phyloP scores from a whole-genome alignment of 495 filamentous ascomycete genomes.

The Lasiosphaeriaceae sp. region DNA sequence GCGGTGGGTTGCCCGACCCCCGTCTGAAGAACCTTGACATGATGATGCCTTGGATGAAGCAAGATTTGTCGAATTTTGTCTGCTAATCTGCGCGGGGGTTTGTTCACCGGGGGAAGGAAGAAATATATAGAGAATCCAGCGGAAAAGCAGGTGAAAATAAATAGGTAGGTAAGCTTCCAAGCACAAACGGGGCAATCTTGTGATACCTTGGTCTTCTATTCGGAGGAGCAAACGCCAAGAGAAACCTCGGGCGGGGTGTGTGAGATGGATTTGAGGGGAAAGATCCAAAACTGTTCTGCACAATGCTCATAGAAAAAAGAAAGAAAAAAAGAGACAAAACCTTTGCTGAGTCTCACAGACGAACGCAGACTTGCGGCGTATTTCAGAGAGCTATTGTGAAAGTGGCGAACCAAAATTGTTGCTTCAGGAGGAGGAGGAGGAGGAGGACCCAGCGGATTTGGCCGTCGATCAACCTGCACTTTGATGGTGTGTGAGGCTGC shows the following conservation, averaged over 20 bases:
- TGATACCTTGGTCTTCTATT: background rate
- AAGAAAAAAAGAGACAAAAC: background rate
- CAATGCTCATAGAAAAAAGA: background rate
- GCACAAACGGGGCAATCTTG: background rate
- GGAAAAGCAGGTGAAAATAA: background rate
- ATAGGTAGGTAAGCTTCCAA: background rate
- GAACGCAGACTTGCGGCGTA: too few relatives aligned
- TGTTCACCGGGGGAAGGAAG: too few relatives aligned
- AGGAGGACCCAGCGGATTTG: too few relatives aligned
- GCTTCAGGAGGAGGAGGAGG: too few relatives aligned
- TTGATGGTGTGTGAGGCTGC: too few relatives aligned
- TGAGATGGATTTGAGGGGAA: background rate
- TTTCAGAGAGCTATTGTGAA: too few relatives aligned
- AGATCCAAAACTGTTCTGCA: background rate
- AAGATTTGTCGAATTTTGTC: background rate
- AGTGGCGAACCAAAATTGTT: too few relatives aligned
- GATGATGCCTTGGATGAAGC: background rate
- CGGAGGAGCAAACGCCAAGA: background rate
- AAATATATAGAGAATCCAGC: background rate
- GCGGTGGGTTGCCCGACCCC: background rate
- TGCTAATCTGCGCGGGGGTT: too few relatives aligned
- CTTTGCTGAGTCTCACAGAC: too few relatives aligned
- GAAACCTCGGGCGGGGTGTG: background rate
- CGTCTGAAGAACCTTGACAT: slow-evolving; percentile 23
- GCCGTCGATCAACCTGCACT: too few relatives aligned